Evolutionary conservation across 768 basidiomycete genomes (phyloP), one percentile per base, ranked within the genome.

Genomic region (Lentinula detonsa): DNA sequence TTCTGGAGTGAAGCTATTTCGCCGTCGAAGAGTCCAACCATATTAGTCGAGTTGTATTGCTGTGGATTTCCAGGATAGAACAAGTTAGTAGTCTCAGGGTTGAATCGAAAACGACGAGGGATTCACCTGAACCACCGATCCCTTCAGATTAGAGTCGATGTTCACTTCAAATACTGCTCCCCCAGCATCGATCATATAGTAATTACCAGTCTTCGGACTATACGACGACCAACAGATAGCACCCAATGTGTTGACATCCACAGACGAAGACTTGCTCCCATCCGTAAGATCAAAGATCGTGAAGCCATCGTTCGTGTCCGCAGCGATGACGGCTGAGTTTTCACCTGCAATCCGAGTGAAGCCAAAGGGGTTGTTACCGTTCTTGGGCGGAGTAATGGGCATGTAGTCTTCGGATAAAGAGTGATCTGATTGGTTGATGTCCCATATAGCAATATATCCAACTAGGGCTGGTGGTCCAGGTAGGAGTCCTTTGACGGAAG

Each of bases 381-480:
- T 78, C n/a, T 64, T 56, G 2, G 75, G 63, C 8, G 78, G 74
- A 28, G 70, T 64, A 33, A 78, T 65, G 6, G 71, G 66, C 59
- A 68, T 68, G 70, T 76, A 77, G 60, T 79, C 69, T 37, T 66
- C 37, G 2, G 81, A 80, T 43, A 83, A 75, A 6, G 76, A 73
- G 11, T 76, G 78, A 58, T 79, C 74, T 23, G 46, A 48, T 23
- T 21, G 5, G 13, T 60, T 72, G 60, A 83, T 71, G 60, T 80
- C 76, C 78, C 79, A 84, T 15, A 75, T 72, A 13, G 82, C 81
- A 60, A 84, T 70, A 70, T 79, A 81, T 28, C 81, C 81, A 4
- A 48, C 46, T 48, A 48, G 77, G 77, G n/a, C 72, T 71, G 6
- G 79, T 74, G 15, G 80, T 33, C 33, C 52, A 78, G 16, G 72